Evolutionary conservation across 306 rosid species (phyloP).

Genomic region (Prunus armeniaca): DNA sequence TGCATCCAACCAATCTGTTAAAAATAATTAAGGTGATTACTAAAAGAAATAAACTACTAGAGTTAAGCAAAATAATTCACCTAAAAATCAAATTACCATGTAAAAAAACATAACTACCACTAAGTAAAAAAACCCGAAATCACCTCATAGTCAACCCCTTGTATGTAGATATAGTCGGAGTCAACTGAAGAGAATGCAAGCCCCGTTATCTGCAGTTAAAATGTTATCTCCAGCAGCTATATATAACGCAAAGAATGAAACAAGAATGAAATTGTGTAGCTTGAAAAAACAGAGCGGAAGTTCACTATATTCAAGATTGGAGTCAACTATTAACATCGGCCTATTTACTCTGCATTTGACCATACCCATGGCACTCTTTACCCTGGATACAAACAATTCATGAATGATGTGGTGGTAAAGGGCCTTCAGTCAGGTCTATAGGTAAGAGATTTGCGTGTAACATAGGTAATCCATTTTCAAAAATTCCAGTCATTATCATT

Average conservation of each 20-base stretch:
- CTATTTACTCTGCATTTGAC: not conserved
- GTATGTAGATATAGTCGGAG: slow-evolving; percentile 67
- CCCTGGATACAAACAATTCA: not conserved
- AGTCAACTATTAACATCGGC: not conserved
- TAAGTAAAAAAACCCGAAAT: not conserved
- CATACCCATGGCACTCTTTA: not conserved
- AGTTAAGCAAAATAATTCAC: not conserved
- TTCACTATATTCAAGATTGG: slow-evolving; percentile 11
- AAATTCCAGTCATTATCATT: not conserved
- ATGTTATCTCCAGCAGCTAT: slow-evolving; percentile 10
- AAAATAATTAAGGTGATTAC: not conserved
- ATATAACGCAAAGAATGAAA: slow-evolving; percentile 2
- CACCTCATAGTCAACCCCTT: slow-evolving; percentile 95
- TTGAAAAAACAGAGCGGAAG: not conserved
- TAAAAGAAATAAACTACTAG: not conserved
- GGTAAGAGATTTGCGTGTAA: not conserved
- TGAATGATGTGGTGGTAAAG: not conserved
- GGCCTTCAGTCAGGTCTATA: not conserved
- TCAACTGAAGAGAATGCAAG: slow-evolving; percentile 73
- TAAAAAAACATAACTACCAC: not conserved
- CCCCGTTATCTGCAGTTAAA: slow-evolving; percentile 70
- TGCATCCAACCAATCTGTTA: not conserved
- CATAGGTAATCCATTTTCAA: not conserved
- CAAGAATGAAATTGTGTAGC: not conserved
- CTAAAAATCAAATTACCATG: not conserved